Percentiles rank a stretch among this genome's conserved stretches.
Evolutionary conservation across 2,329 filamentous ascomycete species (phyloP).

Genomic region (Arthrobotrys iridis): DNA sequence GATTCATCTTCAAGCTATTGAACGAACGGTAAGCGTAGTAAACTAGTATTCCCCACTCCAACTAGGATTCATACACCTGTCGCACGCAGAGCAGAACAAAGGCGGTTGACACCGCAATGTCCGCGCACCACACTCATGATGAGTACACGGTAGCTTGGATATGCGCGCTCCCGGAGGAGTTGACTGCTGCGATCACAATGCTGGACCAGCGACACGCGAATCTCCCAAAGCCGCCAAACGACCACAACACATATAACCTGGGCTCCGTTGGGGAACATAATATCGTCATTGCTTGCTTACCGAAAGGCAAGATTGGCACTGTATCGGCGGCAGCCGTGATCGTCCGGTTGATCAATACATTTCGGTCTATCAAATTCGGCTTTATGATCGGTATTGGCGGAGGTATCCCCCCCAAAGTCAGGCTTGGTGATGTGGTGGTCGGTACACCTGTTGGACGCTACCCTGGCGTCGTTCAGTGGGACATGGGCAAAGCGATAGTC

Average conservation of each 20-base stretch:
- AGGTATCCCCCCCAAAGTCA: conserved; percentile 2
- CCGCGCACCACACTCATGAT: neutral
- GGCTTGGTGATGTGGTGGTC: no score
- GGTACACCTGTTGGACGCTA: neutral
- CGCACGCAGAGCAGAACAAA: neutral
- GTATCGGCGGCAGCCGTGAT: neutral
- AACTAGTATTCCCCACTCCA: neutral
- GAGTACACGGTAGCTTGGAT: conserved; percentile 51
- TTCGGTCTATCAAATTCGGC: conserved; percentile 11
- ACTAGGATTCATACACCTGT: neutral
- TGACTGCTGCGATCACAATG: conserved; percentile 53
- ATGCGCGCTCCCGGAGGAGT: conserved; percentile 53
- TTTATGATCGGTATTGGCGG: conserved; percentile 16
- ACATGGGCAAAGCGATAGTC: neutral
- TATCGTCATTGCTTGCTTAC: conserved; percentile 10
- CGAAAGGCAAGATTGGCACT: neutral
- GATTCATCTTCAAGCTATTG: neutral
- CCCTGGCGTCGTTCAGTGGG: conserved; percentile 12
- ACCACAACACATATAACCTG: conserved; percentile 57
- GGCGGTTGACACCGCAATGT: neutral
- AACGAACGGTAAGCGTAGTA: neutral
- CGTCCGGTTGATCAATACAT: neutral
- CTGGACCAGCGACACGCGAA: conserved; percentile 55
- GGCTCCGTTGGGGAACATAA: conserved; percentile 29
- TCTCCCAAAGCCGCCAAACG: conserved; percentile 29